A percentile compares a stretch with the other conserved stretches of the same genome.
phyloP scores from a whole-genome alignment of 495 filamentous ascomycete genomes.

The Aspergillus olivimuriae region DNA sequence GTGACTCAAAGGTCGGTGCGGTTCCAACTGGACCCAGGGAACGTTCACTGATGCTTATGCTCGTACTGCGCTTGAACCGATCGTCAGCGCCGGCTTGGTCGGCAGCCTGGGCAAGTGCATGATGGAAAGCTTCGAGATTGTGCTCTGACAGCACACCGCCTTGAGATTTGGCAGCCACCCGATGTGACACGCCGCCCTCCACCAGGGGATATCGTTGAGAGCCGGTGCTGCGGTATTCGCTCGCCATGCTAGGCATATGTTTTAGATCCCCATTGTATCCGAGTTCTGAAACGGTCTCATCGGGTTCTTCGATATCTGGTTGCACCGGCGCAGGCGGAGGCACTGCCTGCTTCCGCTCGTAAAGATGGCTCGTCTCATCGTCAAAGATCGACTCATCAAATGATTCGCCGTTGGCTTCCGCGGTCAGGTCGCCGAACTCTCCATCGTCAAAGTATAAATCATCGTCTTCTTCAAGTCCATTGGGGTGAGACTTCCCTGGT shows the following conservation, averaged over 20 bases:
- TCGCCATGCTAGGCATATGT: slow-evolving; percentile 37
- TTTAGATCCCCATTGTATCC: slow-evolving; percentile 20
- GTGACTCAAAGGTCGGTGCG: slow-evolving; percentile 37
- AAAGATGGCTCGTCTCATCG: slow-evolving; percentile 49
- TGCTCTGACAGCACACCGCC: slow-evolving; percentile 47
- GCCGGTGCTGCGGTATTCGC: slow-evolving; percentile 23
- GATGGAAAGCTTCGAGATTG: slow-evolving; percentile 66
- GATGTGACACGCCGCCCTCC: slow-evolving; percentile 22
- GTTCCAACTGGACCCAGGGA: slow-evolving; percentile 33
- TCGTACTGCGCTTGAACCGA: slow-evolving; percentile 53
- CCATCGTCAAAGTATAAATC: slow-evolving; percentile 83
- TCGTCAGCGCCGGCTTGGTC: slow-evolving; percentile 65
- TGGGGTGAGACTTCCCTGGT: slow-evolving; percentile 1
- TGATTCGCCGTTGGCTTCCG: slow-evolving; percentile 43
- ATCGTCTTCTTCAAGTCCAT: slow-evolving; percentile 46
- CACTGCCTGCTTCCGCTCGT: slow-evolving; percentile 29
- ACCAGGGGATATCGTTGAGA: slow-evolving; percentile 23
- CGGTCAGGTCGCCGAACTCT: slow-evolving; percentile 50
- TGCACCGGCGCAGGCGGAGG: slow-evolving; percentile 9
- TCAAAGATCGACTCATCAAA: slow-evolving; percentile 83
- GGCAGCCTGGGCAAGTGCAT: slow-evolving; percentile 72
- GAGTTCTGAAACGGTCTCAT: slow-evolving; percentile 1
- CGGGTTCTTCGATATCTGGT: slow-evolving; percentile 8
- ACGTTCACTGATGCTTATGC: slow-evolving; percentile 39
- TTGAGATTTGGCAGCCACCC: slow-evolving; percentile 26